Conservation (phyloP, 1,284 basidiomycete species). For the Apiotrichum siamense region DNA sequence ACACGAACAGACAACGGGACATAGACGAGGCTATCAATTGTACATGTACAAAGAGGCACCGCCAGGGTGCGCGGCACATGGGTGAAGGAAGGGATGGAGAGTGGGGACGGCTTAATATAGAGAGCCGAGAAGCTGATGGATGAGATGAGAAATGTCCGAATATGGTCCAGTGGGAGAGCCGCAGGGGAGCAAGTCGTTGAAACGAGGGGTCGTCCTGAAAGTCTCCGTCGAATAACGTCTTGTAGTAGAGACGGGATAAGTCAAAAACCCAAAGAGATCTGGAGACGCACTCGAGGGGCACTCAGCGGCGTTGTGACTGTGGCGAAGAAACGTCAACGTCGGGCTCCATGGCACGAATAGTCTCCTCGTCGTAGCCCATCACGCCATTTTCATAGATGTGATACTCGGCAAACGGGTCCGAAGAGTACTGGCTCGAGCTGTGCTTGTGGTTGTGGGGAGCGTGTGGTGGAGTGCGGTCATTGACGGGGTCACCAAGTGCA, state of each 20-base stretch:
- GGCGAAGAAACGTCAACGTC: too few relatives aligned
- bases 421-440: conserved; percentile 23
- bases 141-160: too few relatives aligned
- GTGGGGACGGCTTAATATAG: too few relatives aligned
- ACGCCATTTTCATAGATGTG: conserved; percentile 9
- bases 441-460: neutral
- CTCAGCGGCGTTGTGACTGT: neutral
- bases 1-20: too few relatives aligned
- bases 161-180: neutral
- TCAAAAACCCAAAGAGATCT: too few relatives aligned
- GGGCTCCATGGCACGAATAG: neutral
- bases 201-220: neutral
- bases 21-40: too few relatives aligned
- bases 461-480: conserved; percentile 12
- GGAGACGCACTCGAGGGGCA: too few relatives aligned
- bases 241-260: neutral
- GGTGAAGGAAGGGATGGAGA: too few relatives aligned
- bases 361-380: neutral
- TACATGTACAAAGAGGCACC: too few relatives aligned
- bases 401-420: conserved; percentile 36
- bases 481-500: conserved; percentile 25
- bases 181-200: neutral
- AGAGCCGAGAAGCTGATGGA: too few relatives aligned
- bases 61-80: too few relatives aligned
- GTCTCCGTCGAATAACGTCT: neutral